Percentiles rank a stretch among this genome's conserved stretches.
phyloP scores from a whole-genome alignment of 2,329 filamentous ascomycete genomes.

The Aureobasidium leucospermi region DNA sequence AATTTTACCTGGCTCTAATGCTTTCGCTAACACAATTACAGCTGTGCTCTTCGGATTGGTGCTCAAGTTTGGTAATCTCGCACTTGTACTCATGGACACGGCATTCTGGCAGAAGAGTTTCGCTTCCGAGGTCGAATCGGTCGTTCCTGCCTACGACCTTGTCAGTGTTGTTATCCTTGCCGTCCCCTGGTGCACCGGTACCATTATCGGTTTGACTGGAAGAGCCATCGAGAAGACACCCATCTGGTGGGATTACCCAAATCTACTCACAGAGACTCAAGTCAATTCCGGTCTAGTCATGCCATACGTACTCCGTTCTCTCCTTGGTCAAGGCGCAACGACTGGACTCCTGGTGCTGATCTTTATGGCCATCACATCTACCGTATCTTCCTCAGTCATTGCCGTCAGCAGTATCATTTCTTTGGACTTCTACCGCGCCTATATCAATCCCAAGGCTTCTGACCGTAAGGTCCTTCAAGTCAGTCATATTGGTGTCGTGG shows the following conservation, averaged over 20 bases:
- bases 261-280: constrained; percentile 32
- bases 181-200: constrained; percentile 42
- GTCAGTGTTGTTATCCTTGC: constrained; percentile 40
- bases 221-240: constrained; percentile 41
- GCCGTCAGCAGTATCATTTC: constrained; percentile 45
- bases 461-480: constrained; percentile 37
- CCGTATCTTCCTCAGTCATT: constrained; percentile 44
- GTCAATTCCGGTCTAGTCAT: constrained; percentile 41
- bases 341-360: constrained; percentile 41
- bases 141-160: constrained; percentile 42
- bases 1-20: neutral
- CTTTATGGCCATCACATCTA: constrained; percentile 47
- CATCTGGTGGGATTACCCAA: constrained; percentile 39
- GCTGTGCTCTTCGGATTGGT: constrained; percentile 37
- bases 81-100: constrained; percentile 46
- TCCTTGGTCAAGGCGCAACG: constrained; percentile 38
- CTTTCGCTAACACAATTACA: neutral
- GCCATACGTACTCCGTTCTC: constrained; percentile 39
- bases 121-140: constrained; percentile 40
- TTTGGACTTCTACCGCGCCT: constrained; percentile 45
- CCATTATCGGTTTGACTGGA: constrained; percentile 39
- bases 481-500: constrained; percentile 42
- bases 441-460: constrained; percentile 40
- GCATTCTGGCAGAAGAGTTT: constrained; percentile 49
- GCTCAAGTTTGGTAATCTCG: constrained; percentile 44